A percentile compares a stretch with the other conserved stretches of the same genome.
These are phyloP conservation scores for Heliophila coronopifolia DNA, from an alignment of 441 rosid species.

Conservation along the genomic window DNA sequence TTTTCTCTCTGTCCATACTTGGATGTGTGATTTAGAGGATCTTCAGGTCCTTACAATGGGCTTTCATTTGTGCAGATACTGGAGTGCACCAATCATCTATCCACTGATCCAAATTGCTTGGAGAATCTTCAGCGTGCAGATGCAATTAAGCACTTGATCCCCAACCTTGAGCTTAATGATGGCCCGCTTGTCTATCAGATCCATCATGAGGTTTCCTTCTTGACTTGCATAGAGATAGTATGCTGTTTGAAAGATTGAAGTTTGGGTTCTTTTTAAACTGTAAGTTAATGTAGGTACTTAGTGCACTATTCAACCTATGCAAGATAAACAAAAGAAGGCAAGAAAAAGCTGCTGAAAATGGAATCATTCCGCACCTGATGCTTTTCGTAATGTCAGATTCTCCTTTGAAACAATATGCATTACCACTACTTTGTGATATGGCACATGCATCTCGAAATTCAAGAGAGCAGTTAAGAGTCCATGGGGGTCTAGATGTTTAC, in stretches of 20 bases:
- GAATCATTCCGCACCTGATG: constrained; percentile 94
- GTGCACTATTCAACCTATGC: constrained; percentile 89
- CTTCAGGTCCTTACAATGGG: constrained; percentile 10
- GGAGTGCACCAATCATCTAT: constrained; percentile 73
- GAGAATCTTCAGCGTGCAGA: constrained; percentile 98
- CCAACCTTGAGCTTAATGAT: constrained; percentile 88
- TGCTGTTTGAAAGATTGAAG: constrained; percentile 4
- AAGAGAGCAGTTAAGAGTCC: constrained; percentile 93
- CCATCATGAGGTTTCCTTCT: constrained; percentile 65
- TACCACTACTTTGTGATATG: constrained; percentile 93
- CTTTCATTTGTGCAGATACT: constrained; percentile 48
- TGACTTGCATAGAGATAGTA: constrained; percentile 20
- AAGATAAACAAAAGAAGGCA: constrained; percentile 98
- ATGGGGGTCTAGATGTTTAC: constrained; percentile 91
- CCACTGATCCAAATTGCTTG: constrained; percentile 93
- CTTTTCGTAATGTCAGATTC: constrained; percentile 71
- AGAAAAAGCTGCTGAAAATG: constrained; percentile 99
- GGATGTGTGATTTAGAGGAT: constrained; percentile 16
- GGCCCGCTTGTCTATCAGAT: constrained; percentile 71
- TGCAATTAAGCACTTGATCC: constrained; percentile 90
- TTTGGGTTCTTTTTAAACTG: constrained; percentile 8
- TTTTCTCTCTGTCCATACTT: neutral
- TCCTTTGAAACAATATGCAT: constrained; percentile 72
- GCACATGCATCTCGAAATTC: constrained; percentile 99
- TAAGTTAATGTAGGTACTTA: constrained; percentile 53